Conservation (phyloP, 2,329 filamentous ascomycete species). For the Didymellaceae sp. region DNA sequence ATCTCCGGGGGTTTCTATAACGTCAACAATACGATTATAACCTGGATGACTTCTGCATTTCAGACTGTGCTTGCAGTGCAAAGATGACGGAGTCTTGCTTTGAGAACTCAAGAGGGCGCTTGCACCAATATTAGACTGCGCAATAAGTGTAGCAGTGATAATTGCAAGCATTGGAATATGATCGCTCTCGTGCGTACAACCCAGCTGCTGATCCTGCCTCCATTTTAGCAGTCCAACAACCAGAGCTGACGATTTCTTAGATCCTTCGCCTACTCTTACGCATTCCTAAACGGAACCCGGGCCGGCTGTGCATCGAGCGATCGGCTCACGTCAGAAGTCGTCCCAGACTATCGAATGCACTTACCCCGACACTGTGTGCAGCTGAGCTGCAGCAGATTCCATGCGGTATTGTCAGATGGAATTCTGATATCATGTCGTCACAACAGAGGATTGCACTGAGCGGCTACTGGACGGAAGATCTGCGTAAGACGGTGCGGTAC, state of each 20-base stretch:
- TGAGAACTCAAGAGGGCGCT: no score
- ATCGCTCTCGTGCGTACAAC: constrained; percentile 14
- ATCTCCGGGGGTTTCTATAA: no score
- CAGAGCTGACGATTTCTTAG: constrained; percentile 1
- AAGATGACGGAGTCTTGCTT: no score
- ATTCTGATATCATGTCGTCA: neutral
- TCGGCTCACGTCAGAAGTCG: constrained; percentile 17
- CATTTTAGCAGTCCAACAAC: constrained; percentile 1
- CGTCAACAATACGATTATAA: no score
- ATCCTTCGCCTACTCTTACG: neutral
- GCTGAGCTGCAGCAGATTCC: neutral
- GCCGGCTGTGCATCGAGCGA: constrained; percentile 14
- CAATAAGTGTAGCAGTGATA: constrained; percentile 6
- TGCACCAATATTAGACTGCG: neutral
- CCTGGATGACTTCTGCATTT: no score
- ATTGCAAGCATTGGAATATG: constrained; percentile 10
- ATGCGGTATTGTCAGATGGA: neutral
- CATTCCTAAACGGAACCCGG: constrained; percentile 10
- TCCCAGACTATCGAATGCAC: constrained; percentile 7
- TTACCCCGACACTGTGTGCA: neutral
- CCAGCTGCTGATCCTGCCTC: constrained; percentile 12
- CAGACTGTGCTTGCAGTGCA: no score
- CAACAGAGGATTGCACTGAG: neutral
- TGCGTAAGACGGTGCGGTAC: constrained; percentile 8
- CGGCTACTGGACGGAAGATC: constrained; percentile 8